Evolutionary conservation across 2,329 filamentous ascomycete genomes (phyloP).

Genomic region (Pyrenochaeta sp.): DNA sequence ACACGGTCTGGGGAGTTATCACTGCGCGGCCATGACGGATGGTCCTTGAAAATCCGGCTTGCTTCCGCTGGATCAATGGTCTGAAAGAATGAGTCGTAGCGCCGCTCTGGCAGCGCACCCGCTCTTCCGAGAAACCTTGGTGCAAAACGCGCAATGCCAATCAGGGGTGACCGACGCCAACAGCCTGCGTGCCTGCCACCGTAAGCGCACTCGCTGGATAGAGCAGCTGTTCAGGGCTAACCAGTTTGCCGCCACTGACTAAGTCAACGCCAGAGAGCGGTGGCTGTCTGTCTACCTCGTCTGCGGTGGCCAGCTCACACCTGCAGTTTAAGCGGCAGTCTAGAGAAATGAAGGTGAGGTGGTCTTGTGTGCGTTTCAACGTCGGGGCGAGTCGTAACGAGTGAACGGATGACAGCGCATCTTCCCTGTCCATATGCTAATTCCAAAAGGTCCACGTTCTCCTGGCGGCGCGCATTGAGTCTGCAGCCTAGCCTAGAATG

Average conservation of each 20-base stretch:
- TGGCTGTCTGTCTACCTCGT: conserved; percentile 21
- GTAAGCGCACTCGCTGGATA: conserved; percentile 23
- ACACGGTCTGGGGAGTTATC: conserved; percentile 32
- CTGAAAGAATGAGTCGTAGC: conserved; percentile 29
- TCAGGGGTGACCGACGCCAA: conserved; percentile 31
- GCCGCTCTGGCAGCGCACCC: conserved; percentile 43
- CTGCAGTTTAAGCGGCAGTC: conserved; percentile 33
- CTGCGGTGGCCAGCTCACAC: conserved; percentile 40
- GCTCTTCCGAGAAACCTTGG: conserved; percentile 42
- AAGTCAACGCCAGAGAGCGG: conserved; percentile 20
- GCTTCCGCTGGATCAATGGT: conserved; percentile 39
- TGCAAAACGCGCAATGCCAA: conserved; percentile 36
- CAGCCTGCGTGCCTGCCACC: conserved; percentile 18
- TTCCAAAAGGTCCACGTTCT: conserved; percentile 50
- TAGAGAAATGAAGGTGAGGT: conserved; percentile 37
- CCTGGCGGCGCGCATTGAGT: conserved; percentile 42
- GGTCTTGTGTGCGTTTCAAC: conserved; percentile 32
- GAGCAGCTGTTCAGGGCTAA: conserved; percentile 15
- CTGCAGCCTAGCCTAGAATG: conserved; percentile 42
- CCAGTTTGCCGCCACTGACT: conserved; percentile 21
- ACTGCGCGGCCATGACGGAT: conserved; percentile 41
- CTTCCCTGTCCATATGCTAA: conserved; percentile 38
- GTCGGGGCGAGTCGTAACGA: conserved; percentile 43
- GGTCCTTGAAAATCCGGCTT: conserved; percentile 31
- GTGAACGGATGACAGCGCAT: conserved; percentile 52